phyloP scores from a whole-genome alignment of 768 basidiomycete species.

The Russula vinacea region DNA sequence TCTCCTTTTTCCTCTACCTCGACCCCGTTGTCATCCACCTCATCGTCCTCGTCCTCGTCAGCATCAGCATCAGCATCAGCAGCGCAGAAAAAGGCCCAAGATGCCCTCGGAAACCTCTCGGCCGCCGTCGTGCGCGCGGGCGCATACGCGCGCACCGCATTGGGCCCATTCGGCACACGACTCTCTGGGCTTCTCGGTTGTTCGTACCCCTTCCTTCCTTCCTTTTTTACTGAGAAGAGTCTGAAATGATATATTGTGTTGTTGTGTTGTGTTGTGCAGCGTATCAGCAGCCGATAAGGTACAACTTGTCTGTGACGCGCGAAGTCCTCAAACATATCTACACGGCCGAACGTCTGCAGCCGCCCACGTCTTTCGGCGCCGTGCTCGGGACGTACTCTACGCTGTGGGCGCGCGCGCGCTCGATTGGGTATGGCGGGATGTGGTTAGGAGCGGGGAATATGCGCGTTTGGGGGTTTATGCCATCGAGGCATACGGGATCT shows the following conservation, averaged over 20 bases:
- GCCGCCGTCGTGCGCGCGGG: slow-evolving; percentile 54
- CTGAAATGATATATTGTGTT: too few species aligned
- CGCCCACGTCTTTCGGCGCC: slow-evolving; percentile 56
- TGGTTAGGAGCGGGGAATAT: slow-evolving; percentile 62
- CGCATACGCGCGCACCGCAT: slow-evolving; percentile 47
- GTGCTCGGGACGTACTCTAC: slow-evolving; percentile 59
- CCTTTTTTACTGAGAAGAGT: neutral
- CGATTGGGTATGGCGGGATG: slow-evolving; percentile 58
- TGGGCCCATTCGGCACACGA: slow-evolving; percentile 51
- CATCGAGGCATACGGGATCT: slow-evolving; percentile 86
- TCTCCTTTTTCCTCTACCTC: neutral
- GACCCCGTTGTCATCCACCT: neutral
- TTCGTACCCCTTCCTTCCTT: slow-evolving; percentile 34
- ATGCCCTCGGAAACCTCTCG: slow-evolving; percentile 57
- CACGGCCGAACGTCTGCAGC: slow-evolving; percentile 54
- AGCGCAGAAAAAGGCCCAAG: slow-evolving; percentile 69
- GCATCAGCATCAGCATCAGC: slow-evolving; percentile 36
- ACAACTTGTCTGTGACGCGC: slow-evolving; percentile 74
- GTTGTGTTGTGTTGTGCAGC: slow-evolving; percentile 39
- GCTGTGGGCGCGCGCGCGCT: slow-evolving; percentile 59
- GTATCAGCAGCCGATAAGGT: slow-evolving; percentile 72
- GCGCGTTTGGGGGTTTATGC: slow-evolving; percentile 69
- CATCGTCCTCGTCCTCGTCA: neutral
- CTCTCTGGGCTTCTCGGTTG: slow-evolving; percentile 57
- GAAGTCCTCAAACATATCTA: slow-evolving; percentile 63